Base-by-base conservation (phyloP, 352 stramenopile genomes). In the Pelagophyceae sp. region DNA sequence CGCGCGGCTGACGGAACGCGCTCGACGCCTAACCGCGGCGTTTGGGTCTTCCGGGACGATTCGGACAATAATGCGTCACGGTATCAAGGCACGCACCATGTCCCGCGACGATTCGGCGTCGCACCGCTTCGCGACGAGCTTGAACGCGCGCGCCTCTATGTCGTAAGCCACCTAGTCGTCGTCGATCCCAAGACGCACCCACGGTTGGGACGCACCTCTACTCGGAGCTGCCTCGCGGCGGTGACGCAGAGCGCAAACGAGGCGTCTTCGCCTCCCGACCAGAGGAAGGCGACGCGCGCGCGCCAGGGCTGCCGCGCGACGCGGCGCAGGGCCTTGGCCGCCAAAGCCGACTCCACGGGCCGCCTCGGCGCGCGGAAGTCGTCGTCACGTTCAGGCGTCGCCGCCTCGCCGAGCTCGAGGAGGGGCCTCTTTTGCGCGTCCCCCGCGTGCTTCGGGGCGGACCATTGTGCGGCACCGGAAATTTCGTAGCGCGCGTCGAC, bases 361-460 rank as follows among this genome's bases (percentile, higher is more conserved):
- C 35, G 11, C 17, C 5, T 74, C 67, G 11, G 11, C 35, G 33
- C 35, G 67, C 3, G 35, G 33, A n/a, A n/a, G n/a, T n/a, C n/a
- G n/a, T n/a, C n/a, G n/a, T n/a, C n/a, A n/a, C n/a, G n/a, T n/a
- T n/a, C n/a, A n/a, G 1, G 15, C 17, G 35, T 23, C n/a, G n/a
- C n/a, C 33, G 17, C 33, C 17, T 74, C 67, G 33, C 67, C 67
- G 35, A 58, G 67, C 35, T 6, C 67, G 67, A 74, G 61, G 6
- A 20, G 23, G 35, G 35, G 15, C 25, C 38, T 1, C 6, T 50
- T 31, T n/a, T n/a, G n/a, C n/a, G n/a, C n/a, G n/a, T n/a, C n/a
- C n/a, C n/a, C n/a, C n/a, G n/a, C n/a, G n/a, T n/a, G n/a, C 17
- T 2, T 1, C 35, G 2, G 67, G 35, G 67, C 38, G 15, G 23